Percentiles rank a stretch among this genome's conserved stretches.
Evolutionary conservation across 1,284 basidiomycete species (phyloP).

Genomic region (Cystobasidium pallidum): DNA sequence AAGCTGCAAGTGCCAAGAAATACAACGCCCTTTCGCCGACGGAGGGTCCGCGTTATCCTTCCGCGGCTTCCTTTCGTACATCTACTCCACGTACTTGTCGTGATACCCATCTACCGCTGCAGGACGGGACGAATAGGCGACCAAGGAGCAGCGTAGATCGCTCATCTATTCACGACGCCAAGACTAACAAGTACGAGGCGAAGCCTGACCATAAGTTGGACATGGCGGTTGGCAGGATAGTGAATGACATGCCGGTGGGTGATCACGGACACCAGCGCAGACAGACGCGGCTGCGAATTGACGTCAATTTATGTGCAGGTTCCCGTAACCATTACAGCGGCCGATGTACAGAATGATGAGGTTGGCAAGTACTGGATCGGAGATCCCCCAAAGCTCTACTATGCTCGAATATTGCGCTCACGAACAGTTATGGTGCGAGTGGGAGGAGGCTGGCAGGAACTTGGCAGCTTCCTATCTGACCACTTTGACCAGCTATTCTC

Average conservation of each 20-base stretch:
- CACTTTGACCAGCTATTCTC: constrained; percentile 79
- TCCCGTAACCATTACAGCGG: constrained; percentile 74
- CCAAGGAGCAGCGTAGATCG: constrained; percentile 6
- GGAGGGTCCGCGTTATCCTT: background rate
- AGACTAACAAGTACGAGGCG: constrained; percentile 70
- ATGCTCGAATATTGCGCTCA: constrained; percentile 86
- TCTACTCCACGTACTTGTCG: background rate
- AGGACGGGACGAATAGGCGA: background rate
- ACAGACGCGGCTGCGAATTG: background rate
- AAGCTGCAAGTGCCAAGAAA: background rate
- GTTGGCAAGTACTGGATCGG: constrained; percentile 96
- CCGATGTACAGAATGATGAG: constrained; percentile 77
- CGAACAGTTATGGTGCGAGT: constrained; percentile 88
- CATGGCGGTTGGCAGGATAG: constrained; percentile 83
- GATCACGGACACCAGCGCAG: background rate
- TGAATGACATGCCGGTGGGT: constrained; percentile 79
- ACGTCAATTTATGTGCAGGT: constrained; percentile 58
- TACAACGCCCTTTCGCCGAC: background rate
- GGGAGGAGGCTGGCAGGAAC: constrained; percentile 75
- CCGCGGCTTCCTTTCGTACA: background rate
- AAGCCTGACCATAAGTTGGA: constrained; percentile 87
- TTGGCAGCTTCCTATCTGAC: constrained; percentile 78
- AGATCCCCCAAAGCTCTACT: constrained; percentile 74
- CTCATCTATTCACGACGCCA: background rate
- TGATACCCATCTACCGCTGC: background rate